Evolutionary conservation across 805 yeast genomes (phyloP), one percentile per base, ranked within the genome.

Genomic region (Nakazawaea ambrosiae): DNA sequence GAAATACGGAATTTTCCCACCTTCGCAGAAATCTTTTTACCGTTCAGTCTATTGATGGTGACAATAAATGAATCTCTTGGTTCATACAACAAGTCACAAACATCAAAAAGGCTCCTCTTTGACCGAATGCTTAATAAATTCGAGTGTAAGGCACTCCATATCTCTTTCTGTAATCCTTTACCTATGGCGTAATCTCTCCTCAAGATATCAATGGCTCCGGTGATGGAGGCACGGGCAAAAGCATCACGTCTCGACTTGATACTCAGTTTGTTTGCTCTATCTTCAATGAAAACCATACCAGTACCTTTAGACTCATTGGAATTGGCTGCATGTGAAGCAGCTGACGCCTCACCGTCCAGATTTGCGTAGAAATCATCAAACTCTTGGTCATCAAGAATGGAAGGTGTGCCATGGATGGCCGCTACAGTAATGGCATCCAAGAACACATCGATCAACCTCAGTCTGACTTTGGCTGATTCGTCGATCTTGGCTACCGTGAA

Each of bases 61-160:
- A 87, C 87, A n/a, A 71, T 51, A 31, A 79, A 68, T 2, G 75
- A 65, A 44, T 82, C 79, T 22, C 62, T 58, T 5, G 88, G 73
- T 27, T 70, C 70, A 48, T 75, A 84, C 20, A 90, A 57, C 7
- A 90, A 70, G 29, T 76, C 75, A 36, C 84, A 65, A 3, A 85
- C 50, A 41, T 77, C 82, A 46, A 83, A 78, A 7, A 90, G 49
- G 25, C 68, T 56, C 40, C 89, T 67, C 45, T 78, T 75, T 24
- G 78, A 78, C 29, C 71, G 60, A 2, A 85, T 58, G 10, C 82
- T 70, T 15, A 80, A 43, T 19, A 79, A 54, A 2, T 82, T 75
- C 0, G 82, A 66, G 47, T 79, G 82, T 7, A 88, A 54, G 8
- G 78, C 66, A 31, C 70, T 65, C 96, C 96, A 88, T 2, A 92